Conservation (phyloP, 139 green algal species). For the Picochlorum sp. region DNA sequence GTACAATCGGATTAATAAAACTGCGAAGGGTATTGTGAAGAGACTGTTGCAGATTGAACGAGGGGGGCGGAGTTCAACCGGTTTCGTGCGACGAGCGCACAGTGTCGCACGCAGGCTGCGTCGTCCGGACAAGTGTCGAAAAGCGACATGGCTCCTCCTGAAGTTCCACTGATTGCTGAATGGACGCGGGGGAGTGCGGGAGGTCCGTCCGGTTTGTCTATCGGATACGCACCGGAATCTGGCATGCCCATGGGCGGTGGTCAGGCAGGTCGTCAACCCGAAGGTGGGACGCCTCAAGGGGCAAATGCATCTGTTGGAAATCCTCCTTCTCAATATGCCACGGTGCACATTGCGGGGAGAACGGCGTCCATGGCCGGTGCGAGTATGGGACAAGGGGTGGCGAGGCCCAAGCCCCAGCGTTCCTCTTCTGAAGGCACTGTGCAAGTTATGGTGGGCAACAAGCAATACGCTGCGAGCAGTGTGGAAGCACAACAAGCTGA, state of each 20-base stretch:
- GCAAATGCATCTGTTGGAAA: background rate
- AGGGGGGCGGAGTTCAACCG: background rate
- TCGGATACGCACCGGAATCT: background rate
- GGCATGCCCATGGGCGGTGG: no score
- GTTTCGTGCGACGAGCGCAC: no score
- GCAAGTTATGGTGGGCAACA: background rate
- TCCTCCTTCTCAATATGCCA: slow-evolving; percentile 1
- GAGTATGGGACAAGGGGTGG: background rate
- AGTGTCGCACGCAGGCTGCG: no score
- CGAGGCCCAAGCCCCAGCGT: background rate
- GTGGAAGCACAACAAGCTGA: background rate
- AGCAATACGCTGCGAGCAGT: background rate
- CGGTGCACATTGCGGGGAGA: background rate
- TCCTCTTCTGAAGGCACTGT: slow-evolving; percentile 4
- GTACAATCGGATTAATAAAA: no score
- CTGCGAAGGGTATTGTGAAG: no score
- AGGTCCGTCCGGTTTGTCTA: background rate
- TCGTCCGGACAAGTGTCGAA: background rate
- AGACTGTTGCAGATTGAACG: no score
- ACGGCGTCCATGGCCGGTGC: background rate
- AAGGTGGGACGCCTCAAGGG: background rate
- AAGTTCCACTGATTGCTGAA: background rate
- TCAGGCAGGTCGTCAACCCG: no score
- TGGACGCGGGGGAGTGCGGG: background rate
- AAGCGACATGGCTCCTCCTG: background rate